phyloP scores from a whole-genome alignment of 495 filamentous ascomycete genomes.

The Friedmanniomyces endolithicus region DNA sequence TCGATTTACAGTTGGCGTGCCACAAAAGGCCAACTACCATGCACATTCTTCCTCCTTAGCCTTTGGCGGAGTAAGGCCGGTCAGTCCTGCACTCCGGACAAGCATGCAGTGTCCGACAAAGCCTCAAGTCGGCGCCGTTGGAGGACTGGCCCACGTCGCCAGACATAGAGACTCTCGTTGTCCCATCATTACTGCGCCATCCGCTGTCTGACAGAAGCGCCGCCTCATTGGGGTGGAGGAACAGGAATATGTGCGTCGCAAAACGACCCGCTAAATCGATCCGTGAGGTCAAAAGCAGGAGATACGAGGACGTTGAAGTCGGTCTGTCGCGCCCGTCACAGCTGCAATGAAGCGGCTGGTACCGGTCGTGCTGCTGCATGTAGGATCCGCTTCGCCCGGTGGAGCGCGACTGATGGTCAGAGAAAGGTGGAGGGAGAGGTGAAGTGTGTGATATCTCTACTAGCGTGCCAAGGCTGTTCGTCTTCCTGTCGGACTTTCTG shows the following conservation, averaged over 20 bases:
- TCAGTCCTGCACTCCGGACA: background rate
- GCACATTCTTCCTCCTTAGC: background rate
- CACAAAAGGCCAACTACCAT: too few relatives aligned
- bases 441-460: background rate
- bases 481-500: background rate
- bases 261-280: conserved; percentile 72
- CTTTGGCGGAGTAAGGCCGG: background rate
- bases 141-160: too few relatives aligned
- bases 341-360: conserved; percentile 56
- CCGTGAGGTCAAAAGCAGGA: conserved; percentile 69
- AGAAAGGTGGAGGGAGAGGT: background rate
- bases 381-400: conserved; percentile 16
- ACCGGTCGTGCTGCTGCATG: conserved; percentile 31
- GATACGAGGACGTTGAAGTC: conserved; percentile 73
- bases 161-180: too few relatives aligned
- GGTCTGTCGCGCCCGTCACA: conserved; percentile 54
- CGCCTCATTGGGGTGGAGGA: background rate
- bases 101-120: background rate
- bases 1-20: too few relatives aligned
- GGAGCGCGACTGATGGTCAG: conserved; percentile 14
- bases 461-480: conserved; percentile 3
- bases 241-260: conserved; percentile 27
- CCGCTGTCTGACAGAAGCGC: too few relatives aligned
- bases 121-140: background rate
- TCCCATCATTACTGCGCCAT: too few relatives aligned